These are phyloP conservation scores for Aspergillus pseudotamarii DNA, from an alignment of 2,329 filamentous ascomycete species.

Conservation along the genomic window DNA sequence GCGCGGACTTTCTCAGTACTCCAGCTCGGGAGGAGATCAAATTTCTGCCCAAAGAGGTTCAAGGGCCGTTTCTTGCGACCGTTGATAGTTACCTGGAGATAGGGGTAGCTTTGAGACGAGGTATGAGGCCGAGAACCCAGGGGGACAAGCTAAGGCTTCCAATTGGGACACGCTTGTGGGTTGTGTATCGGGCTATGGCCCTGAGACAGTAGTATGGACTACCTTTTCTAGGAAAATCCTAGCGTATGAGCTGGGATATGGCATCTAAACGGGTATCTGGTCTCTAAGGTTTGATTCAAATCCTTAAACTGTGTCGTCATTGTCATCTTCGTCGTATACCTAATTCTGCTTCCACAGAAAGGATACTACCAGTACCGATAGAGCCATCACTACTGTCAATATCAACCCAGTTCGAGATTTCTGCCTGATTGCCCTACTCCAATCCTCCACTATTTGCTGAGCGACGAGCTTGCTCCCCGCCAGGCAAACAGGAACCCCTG, in stretches of 20 bases:
- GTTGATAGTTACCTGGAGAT: slow-evolving; percentile 80
- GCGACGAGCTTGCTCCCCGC: slow-evolving; percentile 19
- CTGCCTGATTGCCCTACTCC: background rate
- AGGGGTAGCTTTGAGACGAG: slow-evolving; percentile 39
- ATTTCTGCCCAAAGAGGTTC: slow-evolving; percentile 60
- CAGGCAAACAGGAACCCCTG: slow-evolving; percentile 67
- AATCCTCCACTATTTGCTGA: slow-evolving; percentile 1
- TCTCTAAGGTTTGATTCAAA: background rate
- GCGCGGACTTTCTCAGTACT: slow-evolving; percentile 64
- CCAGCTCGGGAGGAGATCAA: slow-evolving; percentile 61
- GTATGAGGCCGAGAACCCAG: background rate
- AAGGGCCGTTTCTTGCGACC: slow-evolving; percentile 67
- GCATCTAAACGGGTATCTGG: background rate
- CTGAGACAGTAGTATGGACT: background rate
- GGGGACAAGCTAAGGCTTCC: background rate
- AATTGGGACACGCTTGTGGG: background rate
- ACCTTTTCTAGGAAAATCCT: background rate
- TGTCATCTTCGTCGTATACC: background rate
- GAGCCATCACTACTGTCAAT: background rate
- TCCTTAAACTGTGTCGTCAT: background rate
- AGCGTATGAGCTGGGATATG: background rate
- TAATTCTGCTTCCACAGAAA: background rate
- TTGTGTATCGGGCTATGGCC: background rate
- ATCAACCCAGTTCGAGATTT: background rate
- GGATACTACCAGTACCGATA: background rate